Conservation (phyloP, 139 green algal species). For the Trebouxia sp. region DNA sequence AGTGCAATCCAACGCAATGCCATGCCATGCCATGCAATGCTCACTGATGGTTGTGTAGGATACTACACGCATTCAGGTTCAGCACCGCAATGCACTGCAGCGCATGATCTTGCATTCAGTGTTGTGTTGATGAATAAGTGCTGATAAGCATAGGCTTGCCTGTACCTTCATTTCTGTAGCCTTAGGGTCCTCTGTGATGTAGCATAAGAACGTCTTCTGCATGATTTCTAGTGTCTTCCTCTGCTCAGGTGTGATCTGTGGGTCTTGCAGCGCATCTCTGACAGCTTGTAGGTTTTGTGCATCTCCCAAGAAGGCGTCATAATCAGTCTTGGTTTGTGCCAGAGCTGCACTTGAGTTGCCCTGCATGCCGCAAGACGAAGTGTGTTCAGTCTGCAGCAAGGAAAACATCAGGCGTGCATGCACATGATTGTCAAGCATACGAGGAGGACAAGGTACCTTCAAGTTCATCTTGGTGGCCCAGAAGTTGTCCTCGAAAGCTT, state of each 20-base stretch:
- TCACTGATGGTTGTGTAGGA: too few species aligned
- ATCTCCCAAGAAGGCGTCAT: conserved; percentile 22
- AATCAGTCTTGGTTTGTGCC: conserved; percentile 25
- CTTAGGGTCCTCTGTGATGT: conserved; percentile 27
- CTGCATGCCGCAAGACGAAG: not conserved
- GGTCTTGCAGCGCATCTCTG: not conserved
- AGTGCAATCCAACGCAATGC: too few species aligned
- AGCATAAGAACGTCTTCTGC: conserved; percentile 23
- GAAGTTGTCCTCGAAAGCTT: conserved; percentile 30
- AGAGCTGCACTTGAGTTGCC: conserved; percentile 3
- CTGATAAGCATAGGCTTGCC: too few species aligned
- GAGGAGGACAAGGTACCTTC: too few species aligned
- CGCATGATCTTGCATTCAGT: too few species aligned
- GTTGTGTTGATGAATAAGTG: too few species aligned
- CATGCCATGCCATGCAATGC: too few species aligned
- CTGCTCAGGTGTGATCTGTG: not conserved
- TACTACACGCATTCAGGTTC: too few species aligned
- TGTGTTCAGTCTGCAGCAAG: too few species aligned
- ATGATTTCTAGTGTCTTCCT: not conserved
- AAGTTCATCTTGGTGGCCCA: conserved; percentile 27
- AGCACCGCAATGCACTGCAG: too few species aligned
- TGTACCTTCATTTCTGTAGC: conserved; percentile 16
- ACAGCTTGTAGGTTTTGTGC: conserved; percentile 9
- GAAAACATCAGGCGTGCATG: too few species aligned
- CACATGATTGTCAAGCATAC: too few species aligned